A percentile compares a stretch with the other conserved stretches of the same genome.
phyloP scores from a whole-genome alignment of 495 filamentous ascomycete species.

The Patellaria atrata region DNA sequence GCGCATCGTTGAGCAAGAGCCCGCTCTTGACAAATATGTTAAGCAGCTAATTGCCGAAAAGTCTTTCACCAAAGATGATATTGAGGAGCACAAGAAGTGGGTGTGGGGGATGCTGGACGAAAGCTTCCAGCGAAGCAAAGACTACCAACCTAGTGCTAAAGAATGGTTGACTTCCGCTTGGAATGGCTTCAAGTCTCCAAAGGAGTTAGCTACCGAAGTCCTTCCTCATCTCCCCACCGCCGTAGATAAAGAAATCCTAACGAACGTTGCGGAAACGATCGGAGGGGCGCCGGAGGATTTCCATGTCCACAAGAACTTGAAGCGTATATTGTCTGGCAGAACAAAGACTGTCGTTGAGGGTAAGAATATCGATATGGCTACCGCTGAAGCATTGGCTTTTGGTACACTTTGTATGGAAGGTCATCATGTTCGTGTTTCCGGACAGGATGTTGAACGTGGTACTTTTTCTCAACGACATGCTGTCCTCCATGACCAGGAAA shows the following conservation, averaged over 20 bases:
- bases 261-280: conserved; percentile 67
- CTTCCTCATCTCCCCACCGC: conserved; percentile 84
- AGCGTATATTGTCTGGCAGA: conserved; percentile 82
- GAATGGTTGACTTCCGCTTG: conserved; percentile 98
- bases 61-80: conserved; percentile 92
- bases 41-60: conserved; percentile 77
- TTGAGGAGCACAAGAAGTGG: conserved; percentile 99
- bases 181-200: conserved; percentile 98
- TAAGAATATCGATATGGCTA: conserved; percentile 93
- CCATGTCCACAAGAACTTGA: conserved; percentile 80
- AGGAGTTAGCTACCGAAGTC: conserved; percentile 89
- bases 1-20: conserved; percentile 67
- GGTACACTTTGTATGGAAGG: conserved; percentile 82
- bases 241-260: conserved; percentile 51
- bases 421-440: conserved; percentile 90
- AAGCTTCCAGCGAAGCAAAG: conserved; percentile 90
- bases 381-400: conserved; percentile 91
- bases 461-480: conserved; percentile 98
- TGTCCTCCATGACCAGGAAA: conserved; percentile 94
- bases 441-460: conserved; percentile 97
- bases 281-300: conserved; percentile 69
- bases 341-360: conserved; percentile 89
- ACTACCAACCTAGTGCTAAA: conserved; percentile 90
- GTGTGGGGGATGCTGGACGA: conserved; percentile 98
- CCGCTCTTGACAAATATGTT: conserved; percentile 75